phyloP scores from a whole-genome alignment of 306 rosid species.

The Oemleria cerasiformis region DNA sequence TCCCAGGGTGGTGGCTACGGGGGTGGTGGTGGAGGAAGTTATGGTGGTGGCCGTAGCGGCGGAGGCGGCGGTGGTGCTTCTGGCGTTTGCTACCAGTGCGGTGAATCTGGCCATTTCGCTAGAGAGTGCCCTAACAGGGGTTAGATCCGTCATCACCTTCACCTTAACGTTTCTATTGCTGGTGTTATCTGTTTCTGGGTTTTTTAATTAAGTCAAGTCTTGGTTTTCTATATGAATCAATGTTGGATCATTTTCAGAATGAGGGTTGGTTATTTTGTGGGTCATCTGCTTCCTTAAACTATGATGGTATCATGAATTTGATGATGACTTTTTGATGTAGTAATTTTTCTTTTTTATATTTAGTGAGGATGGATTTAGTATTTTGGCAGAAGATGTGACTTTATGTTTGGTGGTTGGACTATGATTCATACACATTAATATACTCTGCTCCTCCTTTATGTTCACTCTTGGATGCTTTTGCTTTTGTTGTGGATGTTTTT shows the following conservation, averaged over 20 bases:
- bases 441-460: constrained; percentile 17
- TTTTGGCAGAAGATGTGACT: constrained; percentile 7
- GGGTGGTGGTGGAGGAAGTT: constrained; percentile 15
- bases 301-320: not conserved
- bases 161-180: not conserved
- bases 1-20: constrained; percentile 30
- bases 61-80: constrained; percentile 45
- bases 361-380: constrained; percentile 9
- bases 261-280: not conserved
- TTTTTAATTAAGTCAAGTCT: not conserved
- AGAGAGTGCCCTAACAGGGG: constrained; percentile 45
- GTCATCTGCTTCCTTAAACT: not conserved
- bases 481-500: not conserved
- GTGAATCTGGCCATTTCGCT: constrained; percentile 58
- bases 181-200: not conserved
- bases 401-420: constrained; percentile 10
- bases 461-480: not conserved
- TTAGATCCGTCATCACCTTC: not conserved
- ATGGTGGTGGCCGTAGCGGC: constrained; percentile 30
- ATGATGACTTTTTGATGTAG: constrained; percentile 1
- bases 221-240: not conserved
- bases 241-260: constrained; percentile 2
- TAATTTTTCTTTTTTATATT: not conserved
- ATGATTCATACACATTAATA: constrained; percentile 19
- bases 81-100: constrained; percentile 48